Conservation (phyloP, 1,284 basidiomycete genomes). For the Moesziomyces globuligerus region DNA sequence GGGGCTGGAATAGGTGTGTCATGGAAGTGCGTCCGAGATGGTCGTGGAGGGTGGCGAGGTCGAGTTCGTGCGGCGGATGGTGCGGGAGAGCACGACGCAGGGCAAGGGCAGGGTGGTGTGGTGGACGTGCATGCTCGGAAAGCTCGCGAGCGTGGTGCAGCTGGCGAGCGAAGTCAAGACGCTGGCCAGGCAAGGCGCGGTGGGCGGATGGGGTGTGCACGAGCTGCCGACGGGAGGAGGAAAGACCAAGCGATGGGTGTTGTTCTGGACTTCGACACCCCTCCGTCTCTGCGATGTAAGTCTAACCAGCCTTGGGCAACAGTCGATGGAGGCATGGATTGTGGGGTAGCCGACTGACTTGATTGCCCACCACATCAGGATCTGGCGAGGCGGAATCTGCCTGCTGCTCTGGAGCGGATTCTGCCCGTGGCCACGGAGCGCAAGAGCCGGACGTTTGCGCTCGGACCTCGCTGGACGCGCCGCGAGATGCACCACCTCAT, state of each 20-base stretch:
- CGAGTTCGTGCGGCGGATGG: conserved; percentile 80
- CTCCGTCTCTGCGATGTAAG: conserved; percentile 26
- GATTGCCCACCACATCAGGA: not conserved
- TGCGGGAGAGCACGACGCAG: conserved; percentile 77
- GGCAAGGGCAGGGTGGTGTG: conserved; percentile 69
- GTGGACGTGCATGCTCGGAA: conserved; percentile 92
- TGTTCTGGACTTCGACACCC: conserved; percentile 74
- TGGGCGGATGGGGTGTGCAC: conserved; percentile 83
- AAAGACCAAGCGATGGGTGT: conserved; percentile 84
- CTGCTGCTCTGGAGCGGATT: not conserved
- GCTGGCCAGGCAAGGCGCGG: conserved; percentile 35
- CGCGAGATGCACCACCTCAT: conserved; percentile 10
- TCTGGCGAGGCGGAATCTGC: conserved; percentile 4
- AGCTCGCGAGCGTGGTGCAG: conserved; percentile 77
- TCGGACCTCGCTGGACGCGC: conserved; percentile 20
- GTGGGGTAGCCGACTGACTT: too few relatives aligned
- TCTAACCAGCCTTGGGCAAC: not conserved
- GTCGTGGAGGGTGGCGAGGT: conserved; percentile 86
- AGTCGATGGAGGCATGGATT: too few relatives aligned
- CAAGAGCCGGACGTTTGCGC: not conserved
- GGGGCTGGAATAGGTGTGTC: conserved; percentile 65
- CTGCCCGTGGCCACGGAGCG: conserved; percentile 7
- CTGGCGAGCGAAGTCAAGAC: conserved; percentile 74
- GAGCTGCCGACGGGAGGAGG: conserved; percentile 79
- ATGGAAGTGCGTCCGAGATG: conserved; percentile 84